Conservation (phyloP, 2,329 filamentous ascomycete species). For the Didymella segeticola region DNA sequence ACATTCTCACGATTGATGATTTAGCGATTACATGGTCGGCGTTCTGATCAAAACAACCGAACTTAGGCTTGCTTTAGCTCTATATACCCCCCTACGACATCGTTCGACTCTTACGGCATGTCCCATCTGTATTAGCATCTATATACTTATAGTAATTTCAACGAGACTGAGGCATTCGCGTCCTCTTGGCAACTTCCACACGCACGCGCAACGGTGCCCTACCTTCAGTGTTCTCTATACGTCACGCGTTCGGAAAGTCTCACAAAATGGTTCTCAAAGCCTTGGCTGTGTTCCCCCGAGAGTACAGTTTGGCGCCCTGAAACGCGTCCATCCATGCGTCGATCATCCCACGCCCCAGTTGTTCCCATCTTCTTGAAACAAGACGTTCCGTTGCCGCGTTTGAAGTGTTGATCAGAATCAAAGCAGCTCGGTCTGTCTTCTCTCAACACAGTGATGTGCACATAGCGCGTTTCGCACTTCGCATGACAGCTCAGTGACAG, state of each 20-base stretch:
- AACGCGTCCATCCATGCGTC: slow-evolving; percentile 11
- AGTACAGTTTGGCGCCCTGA: not conserved
- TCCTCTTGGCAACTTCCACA: not conserved
- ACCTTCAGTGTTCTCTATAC: not conserved
- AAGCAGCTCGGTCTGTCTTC: not conserved
- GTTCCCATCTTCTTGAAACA: slow-evolving; percentile 8
- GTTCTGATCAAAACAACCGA: slow-evolving; percentile 2
- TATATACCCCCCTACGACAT: slow-evolving; percentile 16
- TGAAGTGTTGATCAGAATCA: slow-evolving; percentile 1
- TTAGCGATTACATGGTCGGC: slow-evolving; percentile 19
- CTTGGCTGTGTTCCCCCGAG: not conserved
- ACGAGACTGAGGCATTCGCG: not conserved
- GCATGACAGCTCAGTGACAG: slow-evolving; percentile 2
- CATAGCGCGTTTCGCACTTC: slow-evolving; percentile 12
- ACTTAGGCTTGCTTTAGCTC: slow-evolving; percentile 8
- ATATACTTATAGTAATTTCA: slow-evolving; percentile 9
- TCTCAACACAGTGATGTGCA: not conserved
- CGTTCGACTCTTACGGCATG: not conserved
- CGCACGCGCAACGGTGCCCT: not conserved
- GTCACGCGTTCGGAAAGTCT: not conserved
- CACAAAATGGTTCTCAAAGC: not conserved
- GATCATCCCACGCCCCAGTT: slow-evolving; percentile 6
- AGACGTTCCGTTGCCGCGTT: not conserved
- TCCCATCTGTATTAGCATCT: not conserved
- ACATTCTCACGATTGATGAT: slow-evolving; percentile 12